Conservation (phyloP, 257 asterid species). For the Apocynum venetum region DNA sequence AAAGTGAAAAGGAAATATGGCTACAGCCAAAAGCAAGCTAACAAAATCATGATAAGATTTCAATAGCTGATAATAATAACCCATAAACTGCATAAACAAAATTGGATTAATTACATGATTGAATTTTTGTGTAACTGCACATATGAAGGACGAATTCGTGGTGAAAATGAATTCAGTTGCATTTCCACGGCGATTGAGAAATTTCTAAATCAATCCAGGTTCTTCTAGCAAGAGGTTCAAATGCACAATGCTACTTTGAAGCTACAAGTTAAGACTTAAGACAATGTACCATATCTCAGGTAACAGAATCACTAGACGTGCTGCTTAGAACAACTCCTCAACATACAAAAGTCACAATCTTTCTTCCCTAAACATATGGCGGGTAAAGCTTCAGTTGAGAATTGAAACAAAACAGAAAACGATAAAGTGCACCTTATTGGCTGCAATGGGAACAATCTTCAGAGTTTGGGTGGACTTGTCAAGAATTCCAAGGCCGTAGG, state of each 20-base stretch:
- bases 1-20: neutral
- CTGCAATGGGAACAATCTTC: conserved; percentile 49
- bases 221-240: neutral
- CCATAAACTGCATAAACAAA: neutral
- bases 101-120: neutral
- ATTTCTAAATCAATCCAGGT: neutral
- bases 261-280: neutral
- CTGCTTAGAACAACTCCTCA: neutral
- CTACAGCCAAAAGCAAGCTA: neutral
- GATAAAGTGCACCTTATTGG: conserved; percentile 39
- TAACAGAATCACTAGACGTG: neutral
- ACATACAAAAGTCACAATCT: neutral
- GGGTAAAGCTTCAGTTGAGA: neutral
- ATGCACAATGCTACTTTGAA: neutral
- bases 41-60: neutral
- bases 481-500: conserved; percentile 63
- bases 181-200: neutral
- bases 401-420: neutral
- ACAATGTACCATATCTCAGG: neutral
- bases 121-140: neutral
- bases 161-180: neutral
- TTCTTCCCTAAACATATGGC: neutral
- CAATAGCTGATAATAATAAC: neutral
- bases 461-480: conserved; percentile 57
- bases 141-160: neutral